These are phyloP conservation scores for Salmacisia buchloeana DNA, from an alignment of 1,284 basidiomycete species.

Conservation along the genomic window DNA sequence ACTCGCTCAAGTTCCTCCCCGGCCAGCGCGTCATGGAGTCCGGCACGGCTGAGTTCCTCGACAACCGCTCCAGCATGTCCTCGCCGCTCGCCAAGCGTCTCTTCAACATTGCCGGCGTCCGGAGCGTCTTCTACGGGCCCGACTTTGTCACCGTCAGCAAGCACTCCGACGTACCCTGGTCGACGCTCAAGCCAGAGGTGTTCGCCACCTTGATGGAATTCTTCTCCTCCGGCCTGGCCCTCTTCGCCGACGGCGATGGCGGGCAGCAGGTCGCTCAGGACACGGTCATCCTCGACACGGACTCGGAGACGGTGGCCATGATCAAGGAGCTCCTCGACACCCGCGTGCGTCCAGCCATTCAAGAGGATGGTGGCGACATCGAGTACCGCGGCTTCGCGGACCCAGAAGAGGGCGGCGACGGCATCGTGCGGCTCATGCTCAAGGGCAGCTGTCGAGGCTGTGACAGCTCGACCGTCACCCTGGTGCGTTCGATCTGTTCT, in stretches of 20 bases:
- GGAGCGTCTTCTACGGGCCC: conserved; percentile 85
- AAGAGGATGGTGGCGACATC: conserved; percentile 88
- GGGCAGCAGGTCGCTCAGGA: conserved; percentile 73
- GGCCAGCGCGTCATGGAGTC: conserved; percentile 79
- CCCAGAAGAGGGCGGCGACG: conserved; percentile 55
- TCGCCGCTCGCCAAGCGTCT: conserved; percentile 89
- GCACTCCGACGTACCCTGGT: conserved; percentile 77
- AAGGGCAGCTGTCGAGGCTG: conserved; percentile 97
- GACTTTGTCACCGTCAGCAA: conserved; percentile 98
- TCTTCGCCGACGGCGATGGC: conserved; percentile 63
- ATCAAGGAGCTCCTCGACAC: conserved; percentile 97
- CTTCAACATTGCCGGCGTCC: conserved; percentile 87
- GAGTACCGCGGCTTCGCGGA: conserved; percentile 71
- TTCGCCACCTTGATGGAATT: conserved; percentile 97
- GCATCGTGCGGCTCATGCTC: conserved; percentile 68
- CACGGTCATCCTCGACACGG: conserved; percentile 88
- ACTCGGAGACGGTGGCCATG: conserved; percentile 97
- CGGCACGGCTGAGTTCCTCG: conserved; percentile 83
- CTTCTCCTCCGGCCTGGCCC: conserved; percentile 77
- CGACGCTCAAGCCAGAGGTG: conserved; percentile 92
- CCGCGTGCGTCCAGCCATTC: conserved; percentile 87
- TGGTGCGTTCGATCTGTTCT: conserved; percentile 74
- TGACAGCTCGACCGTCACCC: conserved; percentile 81
- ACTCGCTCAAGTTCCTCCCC: conserved; percentile 96
- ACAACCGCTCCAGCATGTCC: conserved; percentile 56